Conservation (phyloP, 2,329 filamentous ascomycete genomes). For the Bipolaris gigantea region DNA sequence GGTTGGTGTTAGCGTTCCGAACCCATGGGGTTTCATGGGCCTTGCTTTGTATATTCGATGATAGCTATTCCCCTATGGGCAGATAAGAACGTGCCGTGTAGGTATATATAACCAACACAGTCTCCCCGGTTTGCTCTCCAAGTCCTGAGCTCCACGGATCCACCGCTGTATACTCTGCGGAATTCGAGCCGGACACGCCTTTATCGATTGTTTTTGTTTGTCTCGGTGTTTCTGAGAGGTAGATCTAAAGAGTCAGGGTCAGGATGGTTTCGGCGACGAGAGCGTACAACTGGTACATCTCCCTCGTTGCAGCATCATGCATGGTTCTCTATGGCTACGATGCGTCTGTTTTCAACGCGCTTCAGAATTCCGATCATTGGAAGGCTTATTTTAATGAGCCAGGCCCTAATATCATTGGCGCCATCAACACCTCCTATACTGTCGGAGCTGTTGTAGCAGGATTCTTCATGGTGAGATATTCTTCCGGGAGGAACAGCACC, state of each 20-base stretch:
- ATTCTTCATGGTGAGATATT: constrained; percentile 58
- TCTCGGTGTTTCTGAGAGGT: not conserved
- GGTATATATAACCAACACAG: constrained; percentile 23
- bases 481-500: not conserved
- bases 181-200: constrained; percentile 13
- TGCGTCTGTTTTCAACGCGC: constrained; percentile 72
- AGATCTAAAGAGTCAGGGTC: constrained; percentile 10
- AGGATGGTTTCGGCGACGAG: constrained; percentile 43
- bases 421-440: constrained; percentile 70
- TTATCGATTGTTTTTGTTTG: not conserved
- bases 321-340: constrained; percentile 78
- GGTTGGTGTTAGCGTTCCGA: constrained; percentile 24
- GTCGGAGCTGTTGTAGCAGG: constrained; percentile 71
- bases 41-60: constrained; percentile 9
- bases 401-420: constrained; percentile 53
- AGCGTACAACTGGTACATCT: constrained; percentile 63
- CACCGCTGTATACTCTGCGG: constrained; percentile 23
- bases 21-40: constrained; percentile 27
- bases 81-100: constrained; percentile 23
- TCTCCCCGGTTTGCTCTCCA: constrained; percentile 13
- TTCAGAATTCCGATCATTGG: constrained; percentile 70
- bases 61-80: constrained; percentile 17
- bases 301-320: constrained; percentile 69
- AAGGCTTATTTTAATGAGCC: constrained; percentile 62
- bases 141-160: constrained; percentile 14